These are phyloP conservation scores for Malassezia caprae DNA, from an alignment of 1,284 basidiomycete species.

Conservation along the genomic window DNA sequence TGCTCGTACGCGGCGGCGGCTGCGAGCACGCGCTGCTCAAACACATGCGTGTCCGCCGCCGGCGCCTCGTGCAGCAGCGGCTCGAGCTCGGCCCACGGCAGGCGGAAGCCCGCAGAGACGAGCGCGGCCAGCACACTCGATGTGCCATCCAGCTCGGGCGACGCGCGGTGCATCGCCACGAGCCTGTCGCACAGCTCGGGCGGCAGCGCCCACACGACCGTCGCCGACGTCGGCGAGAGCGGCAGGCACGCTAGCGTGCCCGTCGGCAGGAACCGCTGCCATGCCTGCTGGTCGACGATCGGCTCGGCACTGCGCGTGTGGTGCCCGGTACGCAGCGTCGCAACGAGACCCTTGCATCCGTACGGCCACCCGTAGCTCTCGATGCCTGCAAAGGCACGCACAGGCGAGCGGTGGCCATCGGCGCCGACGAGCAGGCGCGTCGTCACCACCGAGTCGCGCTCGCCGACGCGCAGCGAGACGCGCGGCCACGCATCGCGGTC, in stretches of 20 bases:
- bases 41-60: constrained; percentile 23
- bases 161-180: constrained; percentile 56
- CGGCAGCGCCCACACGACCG: constrained; percentile 88
- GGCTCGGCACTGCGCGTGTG: constrained; percentile 22
- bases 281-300: constrained; percentile 57
- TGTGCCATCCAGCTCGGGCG: constrained; percentile 9
- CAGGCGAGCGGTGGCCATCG: constrained; percentile 89
- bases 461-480: constrained; percentile 2
- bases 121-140: constrained; percentile 59
- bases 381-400: constrained; percentile 75
- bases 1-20: constrained; percentile 23
- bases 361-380: constrained; percentile 86
- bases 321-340: constrained; percentile 56
- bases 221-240: constrained; percentile 64
- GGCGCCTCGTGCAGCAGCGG: constrained; percentile 56
- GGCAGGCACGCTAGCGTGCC: constrained; percentile 71
- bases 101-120: constrained; percentile 82
- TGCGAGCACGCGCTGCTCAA: constrained; percentile 21
- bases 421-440: constrained; percentile 65
- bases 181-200: constrained; percentile 67
- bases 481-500: constrained; percentile 35
- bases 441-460: constrained; percentile 1
- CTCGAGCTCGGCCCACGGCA: constrained; percentile 66
- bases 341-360: constrained; percentile 79
- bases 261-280: constrained; percentile 87